phyloP scores from a whole-genome alignment of 441 rosid species.

The Euphorbia corollata region DNA sequence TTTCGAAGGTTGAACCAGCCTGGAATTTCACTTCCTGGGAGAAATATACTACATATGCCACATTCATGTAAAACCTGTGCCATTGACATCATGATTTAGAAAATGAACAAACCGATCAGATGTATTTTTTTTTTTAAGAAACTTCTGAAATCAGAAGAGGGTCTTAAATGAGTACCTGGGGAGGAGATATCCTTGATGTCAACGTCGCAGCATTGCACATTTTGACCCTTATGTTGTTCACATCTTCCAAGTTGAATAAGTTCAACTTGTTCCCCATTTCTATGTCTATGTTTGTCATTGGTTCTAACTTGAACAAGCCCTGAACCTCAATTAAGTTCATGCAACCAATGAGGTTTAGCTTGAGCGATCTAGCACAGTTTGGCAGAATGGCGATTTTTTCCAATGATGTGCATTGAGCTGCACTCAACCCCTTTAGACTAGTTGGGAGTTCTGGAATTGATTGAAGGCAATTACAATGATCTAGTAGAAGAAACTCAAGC shows the following conservation, averaged over 20 bases:
- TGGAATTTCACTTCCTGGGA: slow-evolving; percentile 22
- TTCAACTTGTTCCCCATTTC: slow-evolving; percentile 7
- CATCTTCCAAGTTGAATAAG: background rate
- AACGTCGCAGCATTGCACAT: slow-evolving; percentile 12
- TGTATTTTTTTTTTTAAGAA: background rate
- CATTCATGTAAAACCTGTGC: slow-evolving; percentile 19
- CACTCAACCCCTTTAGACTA: slow-evolving; percentile 13
- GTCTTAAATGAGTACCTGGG: slow-evolving; percentile 14
- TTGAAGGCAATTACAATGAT: slow-evolving; percentile 16
- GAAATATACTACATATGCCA: slow-evolving; percentile 19
- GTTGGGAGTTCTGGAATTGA: slow-evolving; percentile 22
- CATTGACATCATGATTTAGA: background rate
- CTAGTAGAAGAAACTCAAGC: slow-evolving; percentile 20
- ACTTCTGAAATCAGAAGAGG: background rate
- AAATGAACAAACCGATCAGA: background rate
- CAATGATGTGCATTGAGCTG: slow-evolving; percentile 16
- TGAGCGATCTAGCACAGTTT: slow-evolving; percentile 11
- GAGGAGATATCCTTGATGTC: slow-evolving; percentile 14
- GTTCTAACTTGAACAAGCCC: slow-evolving; percentile 15
- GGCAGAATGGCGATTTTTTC: slow-evolving; percentile 11
- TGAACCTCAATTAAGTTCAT: slow-evolving; percentile 14
- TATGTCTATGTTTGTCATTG: background rate
- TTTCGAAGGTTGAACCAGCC: slow-evolving; percentile 14
- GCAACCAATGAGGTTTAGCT: slow-evolving; percentile 15
- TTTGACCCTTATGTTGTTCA: slow-evolving; percentile 5